A percentile compares a stretch with the other conserved stretches of the same genome.
These are phyloP conservation scores for Trichoderma asperellum DNA, from an alignment of 2,329 filamentous ascomycete genomes.

Conservation along the genomic window DNA sequence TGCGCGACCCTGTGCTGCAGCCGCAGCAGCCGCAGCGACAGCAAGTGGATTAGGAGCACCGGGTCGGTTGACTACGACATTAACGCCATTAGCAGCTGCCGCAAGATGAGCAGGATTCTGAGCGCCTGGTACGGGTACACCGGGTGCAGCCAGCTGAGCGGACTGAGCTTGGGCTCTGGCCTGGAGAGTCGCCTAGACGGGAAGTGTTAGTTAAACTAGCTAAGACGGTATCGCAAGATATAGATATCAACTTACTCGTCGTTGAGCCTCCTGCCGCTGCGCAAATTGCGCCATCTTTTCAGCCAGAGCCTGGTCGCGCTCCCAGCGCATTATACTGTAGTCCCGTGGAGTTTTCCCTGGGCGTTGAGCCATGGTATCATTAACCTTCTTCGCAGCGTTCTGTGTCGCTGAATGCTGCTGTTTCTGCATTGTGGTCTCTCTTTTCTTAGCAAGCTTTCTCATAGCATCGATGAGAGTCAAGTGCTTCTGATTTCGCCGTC, in stretches of 20 bases:
- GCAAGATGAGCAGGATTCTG: conserved; percentile 38
- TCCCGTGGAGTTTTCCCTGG: conserved; percentile 80
- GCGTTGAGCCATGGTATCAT: conserved; percentile 60
- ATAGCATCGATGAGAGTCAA: conserved; percentile 90
- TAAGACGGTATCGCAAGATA: conserved; percentile 13
- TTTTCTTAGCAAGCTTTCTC: conserved; percentile 92
- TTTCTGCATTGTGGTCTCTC: conserved; percentile 83
- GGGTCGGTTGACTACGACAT: conserved; percentile 41
- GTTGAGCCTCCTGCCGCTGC: conserved; percentile 63
- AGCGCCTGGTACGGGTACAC: conserved; percentile 41
- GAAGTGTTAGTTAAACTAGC: conserved; percentile 34
- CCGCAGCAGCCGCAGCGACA: conserved; percentile 46
- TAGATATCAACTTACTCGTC: conserved; percentile 52
- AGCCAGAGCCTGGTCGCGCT: conserved; percentile 73
- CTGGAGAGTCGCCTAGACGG: conserved; percentile 48
- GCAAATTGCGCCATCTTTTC: conserved; percentile 61
- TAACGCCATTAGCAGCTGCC: conserved; percentile 38
- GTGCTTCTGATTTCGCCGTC: conserved; percentile 83
- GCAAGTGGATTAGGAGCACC: conserved; percentile 51
- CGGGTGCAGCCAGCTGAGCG: conserved; percentile 50
- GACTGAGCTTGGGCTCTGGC: conserved; percentile 52
- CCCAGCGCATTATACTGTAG: conserved; percentile 86
- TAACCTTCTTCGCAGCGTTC: conserved; percentile 79
- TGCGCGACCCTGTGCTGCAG: conserved; percentile 50
- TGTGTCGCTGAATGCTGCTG: conserved; percentile 81